phyloP scores from a whole-genome alignment of 306 rosid species.

The Trifolium dubium region DNA sequence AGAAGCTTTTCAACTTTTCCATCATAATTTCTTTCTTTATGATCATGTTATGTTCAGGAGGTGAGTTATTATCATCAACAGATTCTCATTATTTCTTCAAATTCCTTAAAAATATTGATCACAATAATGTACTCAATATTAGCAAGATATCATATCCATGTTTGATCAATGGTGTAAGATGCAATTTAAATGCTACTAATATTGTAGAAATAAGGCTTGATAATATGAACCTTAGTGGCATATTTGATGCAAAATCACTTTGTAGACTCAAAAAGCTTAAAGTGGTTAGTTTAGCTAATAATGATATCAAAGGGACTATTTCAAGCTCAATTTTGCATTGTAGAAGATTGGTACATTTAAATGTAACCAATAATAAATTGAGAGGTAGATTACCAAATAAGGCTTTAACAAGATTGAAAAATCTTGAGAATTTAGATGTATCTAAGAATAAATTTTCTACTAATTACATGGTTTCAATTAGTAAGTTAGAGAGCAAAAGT shows the following conservation, averaged over 20 bases:
- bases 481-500: constrained; percentile 12
- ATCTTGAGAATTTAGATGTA: constrained; percentile 59
- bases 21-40: constrained; percentile 8
- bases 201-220: constrained; percentile 42
- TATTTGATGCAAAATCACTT: constrained; percentile 41
- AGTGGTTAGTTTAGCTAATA: constrained; percentile 50
- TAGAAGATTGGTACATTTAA: constrained; percentile 53
- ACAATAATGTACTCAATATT: constrained; percentile 46
- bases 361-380: constrained; percentile 58
- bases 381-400: constrained; percentile 60
- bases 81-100: constrained; percentile 46
- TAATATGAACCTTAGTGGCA: constrained; percentile 48
- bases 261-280: constrained; percentile 42
- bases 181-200: constrained; percentile 40
- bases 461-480: constrained; percentile 24
- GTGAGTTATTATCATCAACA: constrained; percentile 37
- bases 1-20: constrained; percentile 15
- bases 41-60: constrained; percentile 29
- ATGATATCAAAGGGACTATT: constrained; percentile 45
- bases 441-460: constrained; percentile 55
- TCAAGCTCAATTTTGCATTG: constrained; percentile 53
- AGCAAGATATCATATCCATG: constrained; percentile 35
- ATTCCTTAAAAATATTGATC: constrained; percentile 45
- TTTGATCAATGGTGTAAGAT: constrained; percentile 45
- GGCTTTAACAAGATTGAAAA: constrained; percentile 52